Conservation (phyloP, 208 protist genomes). For the Wallacemonas sp. region DNA sequence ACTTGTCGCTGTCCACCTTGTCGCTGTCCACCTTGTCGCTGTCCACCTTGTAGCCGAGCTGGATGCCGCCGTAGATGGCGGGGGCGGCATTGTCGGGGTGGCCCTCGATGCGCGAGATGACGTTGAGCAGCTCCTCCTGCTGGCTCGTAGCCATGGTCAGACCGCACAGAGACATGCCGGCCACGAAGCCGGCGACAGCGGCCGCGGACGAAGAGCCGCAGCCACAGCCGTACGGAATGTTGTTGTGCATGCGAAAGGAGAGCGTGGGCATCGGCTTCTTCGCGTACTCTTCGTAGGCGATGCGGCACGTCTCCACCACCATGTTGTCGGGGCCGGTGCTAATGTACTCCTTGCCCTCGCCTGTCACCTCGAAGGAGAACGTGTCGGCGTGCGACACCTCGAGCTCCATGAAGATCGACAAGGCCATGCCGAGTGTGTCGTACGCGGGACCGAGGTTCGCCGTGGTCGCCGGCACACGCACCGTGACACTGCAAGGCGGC, state of each 20-base stretch:
- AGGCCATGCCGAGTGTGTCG: slow-evolving; percentile 91
- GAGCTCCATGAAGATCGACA: slow-evolving; percentile 92
- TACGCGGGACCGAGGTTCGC: slow-evolving; percentile 93
- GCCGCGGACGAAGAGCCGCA: slow-evolving; percentile 90
- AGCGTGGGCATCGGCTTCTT: slow-evolving; percentile 81
- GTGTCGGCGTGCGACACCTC: slow-evolving; percentile 75
- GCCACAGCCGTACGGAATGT: slow-evolving; percentile 91
- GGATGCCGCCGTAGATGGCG: slow-evolving; percentile 94
- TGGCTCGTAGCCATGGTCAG: slow-evolving; percentile 72
- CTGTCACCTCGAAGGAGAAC: slow-evolving; percentile 78
- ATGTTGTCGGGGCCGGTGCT: slow-evolving; percentile 78
- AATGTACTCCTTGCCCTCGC: slow-evolving; percentile 82
- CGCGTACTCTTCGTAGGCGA: slow-evolving; percentile 77
- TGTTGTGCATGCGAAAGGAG: slow-evolving; percentile 83
- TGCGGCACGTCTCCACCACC: slow-evolving; percentile 72
- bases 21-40: slow-evolving; percentile 24
- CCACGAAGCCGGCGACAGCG: slow-evolving; percentile 90
- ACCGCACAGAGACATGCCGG: slow-evolving; percentile 86
- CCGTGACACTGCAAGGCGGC: slow-evolving; percentile 55
- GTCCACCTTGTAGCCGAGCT: slow-evolving; percentile 71
- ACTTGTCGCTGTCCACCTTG: not conserved
- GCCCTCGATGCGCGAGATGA: slow-evolving; percentile 88
- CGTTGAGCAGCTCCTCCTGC: slow-evolving; percentile 76
- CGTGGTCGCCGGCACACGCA: slow-evolving; percentile 92
- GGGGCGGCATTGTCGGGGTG: slow-evolving; percentile 94